A percentile compares a stretch with the other conserved stretches of the same genome.
Conservation (phyloP, 257 asterid species). For the Solanum pimpinellifolium region DNA sequence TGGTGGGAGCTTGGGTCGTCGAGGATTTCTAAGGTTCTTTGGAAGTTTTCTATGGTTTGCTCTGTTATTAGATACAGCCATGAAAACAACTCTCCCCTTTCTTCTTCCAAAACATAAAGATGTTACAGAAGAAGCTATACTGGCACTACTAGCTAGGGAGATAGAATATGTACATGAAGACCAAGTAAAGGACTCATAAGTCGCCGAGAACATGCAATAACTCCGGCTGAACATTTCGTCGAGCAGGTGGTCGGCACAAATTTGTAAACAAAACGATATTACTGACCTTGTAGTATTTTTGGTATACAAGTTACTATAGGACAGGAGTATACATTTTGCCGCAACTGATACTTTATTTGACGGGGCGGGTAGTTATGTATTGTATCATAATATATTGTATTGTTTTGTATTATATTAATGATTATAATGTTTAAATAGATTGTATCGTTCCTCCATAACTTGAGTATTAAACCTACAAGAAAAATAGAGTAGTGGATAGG, state of each 20-base stretch:
- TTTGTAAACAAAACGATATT: too few species aligned
- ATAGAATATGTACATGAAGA: background rate
- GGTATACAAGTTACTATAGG: too few species aligned
- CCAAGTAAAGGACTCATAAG: conserved; percentile 6
- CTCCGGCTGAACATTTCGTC: conserved; percentile 28
- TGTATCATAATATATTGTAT: too few species aligned
- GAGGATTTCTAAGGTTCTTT: conserved; percentile 48
- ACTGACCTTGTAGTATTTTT: too few species aligned
- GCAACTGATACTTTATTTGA: too few species aligned
- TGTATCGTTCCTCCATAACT: too few species aligned
- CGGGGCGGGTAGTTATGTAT: too few species aligned
- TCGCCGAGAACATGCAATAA: background rate
- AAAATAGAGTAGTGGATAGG: too few species aligned
- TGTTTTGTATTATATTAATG: too few species aligned
- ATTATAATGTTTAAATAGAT: too few species aligned
- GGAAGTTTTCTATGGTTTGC: conserved; percentile 27
- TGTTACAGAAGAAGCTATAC: background rate
- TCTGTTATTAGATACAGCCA: conserved; percentile 4
- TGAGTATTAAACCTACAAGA: too few species aligned
- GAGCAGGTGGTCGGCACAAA: conserved; percentile 15
- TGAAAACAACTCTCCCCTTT: conserved; percentile 3
- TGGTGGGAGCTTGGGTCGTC: conserved; percentile 47
- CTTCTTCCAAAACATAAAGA: background rate
- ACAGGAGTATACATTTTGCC: too few species aligned
- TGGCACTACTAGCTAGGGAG: background rate